Conservation (phyloP, 176 grass and related monocot species). For the Stipa capillata region DNA sequence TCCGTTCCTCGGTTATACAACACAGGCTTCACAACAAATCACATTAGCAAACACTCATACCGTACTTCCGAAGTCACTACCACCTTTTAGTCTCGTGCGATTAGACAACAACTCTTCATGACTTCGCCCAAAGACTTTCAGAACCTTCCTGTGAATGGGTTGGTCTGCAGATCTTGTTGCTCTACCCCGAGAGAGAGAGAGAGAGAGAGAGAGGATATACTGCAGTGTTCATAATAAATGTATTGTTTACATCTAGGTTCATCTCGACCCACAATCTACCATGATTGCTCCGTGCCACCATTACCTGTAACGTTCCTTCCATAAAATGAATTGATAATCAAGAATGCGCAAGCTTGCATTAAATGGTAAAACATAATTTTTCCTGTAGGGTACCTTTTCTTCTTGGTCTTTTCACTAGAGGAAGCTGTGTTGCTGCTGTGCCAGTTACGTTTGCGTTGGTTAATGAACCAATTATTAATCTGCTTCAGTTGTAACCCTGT, state of each 20-base stretch:
- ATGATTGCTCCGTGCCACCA: not conserved
- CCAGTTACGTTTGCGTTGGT: constrained; percentile 98
- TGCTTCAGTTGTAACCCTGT: constrained; percentile 96
- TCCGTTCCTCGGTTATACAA: constrained; percentile 16
- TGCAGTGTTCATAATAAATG: not conserved
- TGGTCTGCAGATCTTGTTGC: constrained; percentile 9
- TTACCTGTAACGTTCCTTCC: constrained; percentile 49
- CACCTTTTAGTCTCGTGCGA: not conserved
- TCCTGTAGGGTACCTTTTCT: constrained; percentile 57
- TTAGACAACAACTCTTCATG: constrained; percentile 8
- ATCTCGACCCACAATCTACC: constrained; percentile 4
- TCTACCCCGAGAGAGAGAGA: not conserved
- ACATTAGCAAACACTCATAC: constrained; percentile 22
- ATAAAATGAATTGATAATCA: not conserved
- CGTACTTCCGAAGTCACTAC: constrained; percentile 16
- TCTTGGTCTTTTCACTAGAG: constrained; percentile 74
- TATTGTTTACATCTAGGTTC: constrained; percentile 36
- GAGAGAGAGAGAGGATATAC: not conserved
- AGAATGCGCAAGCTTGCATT: not conserved
- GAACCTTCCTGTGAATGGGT: not conserved
- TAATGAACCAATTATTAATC: constrained; percentile 99
- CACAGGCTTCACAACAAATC: constrained; percentile 12
- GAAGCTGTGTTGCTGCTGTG: constrained; percentile 80
- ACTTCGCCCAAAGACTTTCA: not conserved
- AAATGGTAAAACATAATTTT: not conserved